Base-by-base conservation (phyloP, 257 asterid genomes). In the Agastache rugosa region DNA sequence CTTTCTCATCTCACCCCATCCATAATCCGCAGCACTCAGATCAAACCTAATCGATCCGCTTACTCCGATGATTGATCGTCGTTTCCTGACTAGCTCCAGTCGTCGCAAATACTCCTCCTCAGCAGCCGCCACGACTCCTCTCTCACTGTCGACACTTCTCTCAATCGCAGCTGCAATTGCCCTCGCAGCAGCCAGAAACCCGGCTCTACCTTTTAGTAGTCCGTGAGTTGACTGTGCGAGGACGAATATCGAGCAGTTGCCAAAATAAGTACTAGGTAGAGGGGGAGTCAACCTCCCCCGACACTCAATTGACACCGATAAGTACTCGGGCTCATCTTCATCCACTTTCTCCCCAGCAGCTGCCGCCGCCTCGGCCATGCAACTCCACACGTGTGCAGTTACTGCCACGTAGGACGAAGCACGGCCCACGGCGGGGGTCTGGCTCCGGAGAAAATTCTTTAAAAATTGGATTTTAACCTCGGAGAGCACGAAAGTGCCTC, bases 211-310 rank as follows among this genome's bases (percentile, higher is more conserved):
- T 10, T 54, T 54, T 0, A 54, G 61, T 5, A 9, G 31, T 20
- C 61, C 61, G 14, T 20, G 61, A 8, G 61, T 54, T 10, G 61
- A 54, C 31, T 20, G 5, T 1, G 60, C 29, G 60, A 54, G 60
- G 16, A 19, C 29, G 61, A 54, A 54, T 19, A 3, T 9, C 15
- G 20, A 2, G 61, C 61, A 54, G 31, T 54, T 54, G 31, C 61
- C 61, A 9, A 54, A 19, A 23, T 54, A 54, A 22, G 61, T 54
- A 1, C 20, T 10, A 5, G 61, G 61, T 4, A 54, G 31, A 9
- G 31, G 31, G 61, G 61, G 61, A 20, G 14, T 54, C 61, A 54
- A 20, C 61, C 61, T 54, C 31, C 31, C 61, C 61, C 61, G 61
- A 54, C 29, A 54, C 8, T 54, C 15, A 3, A 54, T 16, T 2